Percentiles rank a stretch among this genome's conserved stretches.
Conservation (phyloP, 805 yeast genomes). For the Candida nitratophila region DNA sequence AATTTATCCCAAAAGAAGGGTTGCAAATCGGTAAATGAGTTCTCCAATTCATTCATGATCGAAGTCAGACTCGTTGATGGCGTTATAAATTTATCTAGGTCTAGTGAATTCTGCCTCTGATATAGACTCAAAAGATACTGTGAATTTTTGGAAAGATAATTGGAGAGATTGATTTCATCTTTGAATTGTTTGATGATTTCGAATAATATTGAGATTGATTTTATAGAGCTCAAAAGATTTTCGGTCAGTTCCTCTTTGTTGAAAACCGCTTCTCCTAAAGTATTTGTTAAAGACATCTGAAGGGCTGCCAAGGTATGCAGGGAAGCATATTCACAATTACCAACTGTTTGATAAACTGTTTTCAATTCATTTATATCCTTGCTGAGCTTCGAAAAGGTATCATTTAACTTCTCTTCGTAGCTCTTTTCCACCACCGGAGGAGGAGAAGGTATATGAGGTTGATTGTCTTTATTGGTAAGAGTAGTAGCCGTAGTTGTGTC, state of each 20-base stretch:
- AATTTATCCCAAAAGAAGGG: slow-evolving; percentile 21
- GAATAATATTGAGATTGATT: neutral
- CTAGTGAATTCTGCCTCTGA: too few species aligned
- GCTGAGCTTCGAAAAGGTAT: too few species aligned
- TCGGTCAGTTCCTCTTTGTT: slow-evolving; percentile 9
- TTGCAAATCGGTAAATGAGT: slow-evolving; percentile 14
- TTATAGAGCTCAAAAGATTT: slow-evolving; percentile 2
- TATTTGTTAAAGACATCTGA: neutral
- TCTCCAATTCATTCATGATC: slow-evolving; percentile 13
- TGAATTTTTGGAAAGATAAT: neutral
- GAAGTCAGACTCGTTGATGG: neutral
- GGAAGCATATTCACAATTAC: neutral
- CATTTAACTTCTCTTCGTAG: neutral
- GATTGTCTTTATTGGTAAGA: neutral
- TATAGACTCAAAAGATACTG: neutral
- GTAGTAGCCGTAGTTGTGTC: too few species aligned
- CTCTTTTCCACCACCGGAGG: too few species aligned
- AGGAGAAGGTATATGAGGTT: too few species aligned
- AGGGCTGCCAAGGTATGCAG: neutral
- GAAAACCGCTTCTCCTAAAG: too few species aligned
- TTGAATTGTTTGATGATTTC: neutral
- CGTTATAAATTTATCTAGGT: neutral
- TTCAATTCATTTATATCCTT: neutral
- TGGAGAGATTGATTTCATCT: neutral
- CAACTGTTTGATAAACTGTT: neutral